Evolutionary conservation across 2,329 filamentous ascomycete genomes (phyloP).

Genomic region (Trichoderma sp.): DNA sequence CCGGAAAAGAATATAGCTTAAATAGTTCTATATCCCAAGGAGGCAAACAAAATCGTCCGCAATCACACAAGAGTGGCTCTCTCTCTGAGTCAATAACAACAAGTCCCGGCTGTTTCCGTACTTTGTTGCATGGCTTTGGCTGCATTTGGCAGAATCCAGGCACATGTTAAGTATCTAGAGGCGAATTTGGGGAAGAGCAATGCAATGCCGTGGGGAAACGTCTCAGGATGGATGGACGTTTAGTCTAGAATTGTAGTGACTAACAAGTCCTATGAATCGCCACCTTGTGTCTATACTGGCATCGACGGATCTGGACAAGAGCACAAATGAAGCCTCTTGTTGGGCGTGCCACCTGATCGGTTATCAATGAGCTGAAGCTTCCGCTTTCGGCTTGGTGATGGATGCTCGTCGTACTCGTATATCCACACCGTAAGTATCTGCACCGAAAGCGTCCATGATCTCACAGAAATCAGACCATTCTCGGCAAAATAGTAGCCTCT

Average conservation of each 20-base stretch:
- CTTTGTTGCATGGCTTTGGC: background rate
- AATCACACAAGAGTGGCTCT: background rate
- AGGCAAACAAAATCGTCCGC: background rate
- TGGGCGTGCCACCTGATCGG: background rate
- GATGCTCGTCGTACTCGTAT: background rate
- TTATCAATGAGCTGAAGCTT: background rate
- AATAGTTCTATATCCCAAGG: too few relatives aligned
- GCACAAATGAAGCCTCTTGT: background rate
- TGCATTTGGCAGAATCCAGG: background rate
- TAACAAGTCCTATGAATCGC: background rate
- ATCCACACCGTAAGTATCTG: background rate
- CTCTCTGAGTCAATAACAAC: background rate
- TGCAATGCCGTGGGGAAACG: background rate
- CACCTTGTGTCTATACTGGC: background rate
- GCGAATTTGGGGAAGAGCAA: background rate
- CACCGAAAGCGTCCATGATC: background rate
- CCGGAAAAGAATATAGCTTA: too few relatives aligned
- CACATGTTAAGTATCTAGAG: background rate
- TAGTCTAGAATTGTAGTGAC: background rate
- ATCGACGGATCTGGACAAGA: background rate
- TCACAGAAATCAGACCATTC: background rate
- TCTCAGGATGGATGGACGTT: background rate
- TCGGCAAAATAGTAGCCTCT: background rate
- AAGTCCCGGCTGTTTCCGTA: background rate
- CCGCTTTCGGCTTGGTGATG: background rate